Percentiles rank a stretch among this genome's conserved stretches.
Conservation (phyloP, 352 stramenopile genomes). For the Pythium periplocum region DNA sequence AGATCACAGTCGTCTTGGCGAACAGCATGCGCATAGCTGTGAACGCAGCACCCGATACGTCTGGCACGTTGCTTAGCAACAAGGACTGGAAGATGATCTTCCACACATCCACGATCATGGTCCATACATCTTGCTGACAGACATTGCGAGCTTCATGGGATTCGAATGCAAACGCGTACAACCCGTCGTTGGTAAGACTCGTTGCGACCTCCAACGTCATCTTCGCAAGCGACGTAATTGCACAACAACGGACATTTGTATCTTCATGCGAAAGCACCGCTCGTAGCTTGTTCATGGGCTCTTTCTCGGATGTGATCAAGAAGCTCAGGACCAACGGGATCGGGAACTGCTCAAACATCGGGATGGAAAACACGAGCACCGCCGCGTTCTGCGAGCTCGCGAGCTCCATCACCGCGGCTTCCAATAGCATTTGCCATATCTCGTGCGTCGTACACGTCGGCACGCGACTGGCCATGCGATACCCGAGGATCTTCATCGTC, state of each 20-base stretch:
- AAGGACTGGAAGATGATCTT: constrained; percentile 76
- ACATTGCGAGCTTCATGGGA: constrained; percentile 77
- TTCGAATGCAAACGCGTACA: constrained; percentile 76
- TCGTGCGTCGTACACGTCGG: constrained; percentile 55
- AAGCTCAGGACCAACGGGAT: constrained; percentile 57
- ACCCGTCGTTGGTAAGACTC: constrained; percentile 41
- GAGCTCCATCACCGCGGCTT: constrained; percentile 59
- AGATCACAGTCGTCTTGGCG: constrained; percentile 34
- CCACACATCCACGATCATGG: constrained; percentile 70
- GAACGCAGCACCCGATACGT: constrained; percentile 44
- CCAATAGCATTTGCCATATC: constrained; percentile 60
- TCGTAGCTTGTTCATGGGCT: constrained; percentile 77
- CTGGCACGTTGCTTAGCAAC: constrained; percentile 12
- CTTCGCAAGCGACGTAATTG: constrained; percentile 52
- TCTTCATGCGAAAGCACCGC: constrained; percentile 63
- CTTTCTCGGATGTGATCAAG: constrained; percentile 53
- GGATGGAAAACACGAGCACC: constrained; percentile 42
- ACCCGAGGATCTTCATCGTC: constrained; percentile 63
- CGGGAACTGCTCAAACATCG: constrained; percentile 52
- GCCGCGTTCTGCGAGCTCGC: constrained; percentile 55
- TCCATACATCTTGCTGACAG: constrained; percentile 77
- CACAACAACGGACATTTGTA: constrained; percentile 45
- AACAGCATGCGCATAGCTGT: constrained; percentile 55
- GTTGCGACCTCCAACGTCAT: constrained; percentile 47
- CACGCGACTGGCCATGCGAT: constrained; percentile 48